Evolutionary conservation across 2,329 filamentous ascomycete genomes (phyloP).

Genomic region (Aspergillus fischeri): DNA sequence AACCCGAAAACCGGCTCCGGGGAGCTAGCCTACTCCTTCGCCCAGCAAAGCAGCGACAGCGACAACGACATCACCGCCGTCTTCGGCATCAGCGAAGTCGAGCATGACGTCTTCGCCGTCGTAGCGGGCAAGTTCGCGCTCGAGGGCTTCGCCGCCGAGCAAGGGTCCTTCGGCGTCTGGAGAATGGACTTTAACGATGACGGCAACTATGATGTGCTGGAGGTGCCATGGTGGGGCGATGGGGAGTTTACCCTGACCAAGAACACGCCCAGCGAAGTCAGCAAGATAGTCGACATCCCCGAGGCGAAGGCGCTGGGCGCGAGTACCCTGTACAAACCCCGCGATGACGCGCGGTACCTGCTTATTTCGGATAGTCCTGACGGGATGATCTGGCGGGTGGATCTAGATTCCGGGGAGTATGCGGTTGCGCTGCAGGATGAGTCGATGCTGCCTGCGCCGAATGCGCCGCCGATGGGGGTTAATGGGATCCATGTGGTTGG

Average conservation of each 20-base stretch:
- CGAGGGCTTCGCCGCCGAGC: neutral
- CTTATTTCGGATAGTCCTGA: neutral
- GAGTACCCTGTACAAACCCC: neutral
- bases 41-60: neutral
- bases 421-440: constrained; percentile 16
- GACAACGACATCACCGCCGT: neutral
- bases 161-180: neutral
- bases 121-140: neutral
- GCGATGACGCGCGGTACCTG: neutral
- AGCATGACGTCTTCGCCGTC: neutral
- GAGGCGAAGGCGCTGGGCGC: neutral
- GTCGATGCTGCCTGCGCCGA: constrained; percentile 17
- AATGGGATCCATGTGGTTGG: constrained; percentile 15
- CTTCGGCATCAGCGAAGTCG: neutral
- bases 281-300: neutral
- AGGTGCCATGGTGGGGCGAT: constrained; percentile 6
- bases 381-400: constrained; percentile 19
- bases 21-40: neutral
- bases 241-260: neutral
- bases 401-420: constrained; percentile 16
- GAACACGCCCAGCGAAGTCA: neutral
- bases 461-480: constrained; percentile 18
- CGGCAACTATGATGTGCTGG: constrained; percentile 20
- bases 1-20: neutral
- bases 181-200: constrained; percentile 13